A percentile compares a stretch with the other conserved stretches of the same genome.
Conservation (phyloP, 2,329 filamentous ascomycete genomes). For the Talaromyces sp. region DNA sequence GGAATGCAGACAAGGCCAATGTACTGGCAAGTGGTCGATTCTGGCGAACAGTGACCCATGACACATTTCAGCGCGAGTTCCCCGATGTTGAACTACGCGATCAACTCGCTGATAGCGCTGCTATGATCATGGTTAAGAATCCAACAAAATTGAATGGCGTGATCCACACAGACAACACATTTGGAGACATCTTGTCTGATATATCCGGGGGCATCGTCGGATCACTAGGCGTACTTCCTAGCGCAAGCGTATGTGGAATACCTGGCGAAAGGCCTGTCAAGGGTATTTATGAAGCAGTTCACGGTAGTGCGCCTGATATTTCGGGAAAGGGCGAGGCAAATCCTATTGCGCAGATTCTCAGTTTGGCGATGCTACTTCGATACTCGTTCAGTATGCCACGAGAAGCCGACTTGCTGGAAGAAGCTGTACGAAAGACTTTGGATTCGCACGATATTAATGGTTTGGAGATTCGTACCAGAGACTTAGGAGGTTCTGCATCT, state of each 20-base stretch:
- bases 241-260: constrained; percentile 71
- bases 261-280: constrained; percentile 53
- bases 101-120: constrained; percentile 80
- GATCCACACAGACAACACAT: constrained; percentile 78
- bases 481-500: constrained; percentile 68
- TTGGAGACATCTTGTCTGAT: constrained; percentile 83
- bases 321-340: constrained; percentile 80
- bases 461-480: constrained; percentile 59
- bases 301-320: constrained; percentile 86
- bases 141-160: constrained; percentile 74
- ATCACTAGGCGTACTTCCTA: constrained; percentile 75
- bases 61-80: constrained; percentile 75
- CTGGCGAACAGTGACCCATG: constrained; percentile 52
- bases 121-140: constrained; percentile 87
- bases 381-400: constrained; percentile 74
- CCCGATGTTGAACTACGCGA: constrained; percentile 71
- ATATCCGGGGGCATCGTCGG: constrained; percentile 83
- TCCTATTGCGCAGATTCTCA: constrained; percentile 78
- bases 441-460: constrained; percentile 54
- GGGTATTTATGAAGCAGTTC: constrained; percentile 88
- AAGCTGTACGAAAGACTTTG: constrained; percentile 69
- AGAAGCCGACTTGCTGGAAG: constrained; percentile 71
- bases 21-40: constrained; percentile 51
- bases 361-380: constrained; percentile 83
- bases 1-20: constrained; percentile 53